Conservation (phyloP, 176 grass and related monocot species). For the Oryza rufipogon region DNA sequence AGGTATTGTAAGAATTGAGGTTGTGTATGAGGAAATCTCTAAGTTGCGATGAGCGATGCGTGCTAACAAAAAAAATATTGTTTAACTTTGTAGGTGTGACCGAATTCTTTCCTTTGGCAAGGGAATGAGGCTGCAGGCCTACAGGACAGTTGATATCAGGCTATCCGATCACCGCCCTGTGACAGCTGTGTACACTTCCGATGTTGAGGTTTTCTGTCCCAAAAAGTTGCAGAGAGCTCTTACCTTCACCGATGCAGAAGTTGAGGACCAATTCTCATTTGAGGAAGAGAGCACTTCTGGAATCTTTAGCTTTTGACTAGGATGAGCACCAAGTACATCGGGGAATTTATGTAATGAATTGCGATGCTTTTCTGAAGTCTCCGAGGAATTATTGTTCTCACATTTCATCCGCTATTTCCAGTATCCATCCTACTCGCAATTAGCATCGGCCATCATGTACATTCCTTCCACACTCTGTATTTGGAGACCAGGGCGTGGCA, state of each 20-base stretch:
- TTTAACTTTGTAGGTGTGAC: slow-evolving; percentile 68
- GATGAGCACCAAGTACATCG: slow-evolving; percentile 9
- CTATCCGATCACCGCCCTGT: slow-evolving; percentile 93
- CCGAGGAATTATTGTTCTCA: not conserved
- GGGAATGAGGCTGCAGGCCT: slow-evolving; percentile 63
- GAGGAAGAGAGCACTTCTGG: slow-evolving; percentile 56
- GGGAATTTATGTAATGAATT: not conserved
- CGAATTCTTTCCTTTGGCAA: slow-evolving; percentile 85
- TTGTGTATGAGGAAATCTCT: slow-evolving; percentile 4
- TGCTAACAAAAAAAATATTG: slow-evolving; percentile 10
- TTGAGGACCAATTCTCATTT: slow-evolving; percentile 62
- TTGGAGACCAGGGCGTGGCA: slow-evolving; percentile 37
- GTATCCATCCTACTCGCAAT: not conserved
- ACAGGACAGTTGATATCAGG: slow-evolving; percentile 60
- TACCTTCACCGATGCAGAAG: slow-evolving; percentile 92
- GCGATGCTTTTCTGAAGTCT: not conserved
- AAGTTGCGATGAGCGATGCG: not conserved
- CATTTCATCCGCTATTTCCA: not conserved
- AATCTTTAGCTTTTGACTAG: slow-evolving; percentile 42
- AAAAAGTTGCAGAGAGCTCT: slow-evolving; percentile 92
- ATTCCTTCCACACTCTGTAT: slow-evolving; percentile 43
- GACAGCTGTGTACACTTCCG: slow-evolving; percentile 66
- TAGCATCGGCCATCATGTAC: not conserved
- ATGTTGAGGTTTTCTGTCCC: slow-evolving; percentile 82
- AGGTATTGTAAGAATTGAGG: not conserved